phyloP scores from a whole-genome alignment of 2,329 filamentous ascomycete species.

The Apiospora sp. region DNA sequence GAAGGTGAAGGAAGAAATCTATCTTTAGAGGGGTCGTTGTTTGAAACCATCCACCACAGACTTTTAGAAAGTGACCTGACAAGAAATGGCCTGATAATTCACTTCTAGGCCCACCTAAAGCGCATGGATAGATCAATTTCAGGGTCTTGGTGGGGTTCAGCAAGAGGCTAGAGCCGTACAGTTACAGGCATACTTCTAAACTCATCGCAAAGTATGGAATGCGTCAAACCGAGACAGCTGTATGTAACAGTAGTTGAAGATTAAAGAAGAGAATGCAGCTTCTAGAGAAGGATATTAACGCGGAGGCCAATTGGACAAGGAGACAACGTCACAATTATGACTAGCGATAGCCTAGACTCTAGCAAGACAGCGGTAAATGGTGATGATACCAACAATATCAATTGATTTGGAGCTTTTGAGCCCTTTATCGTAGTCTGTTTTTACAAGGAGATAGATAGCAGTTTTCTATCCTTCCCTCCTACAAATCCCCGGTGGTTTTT shows the following conservation, averaged over 20 bases:
- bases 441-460: not conserved
- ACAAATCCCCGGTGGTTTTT: not conserved
- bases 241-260: too few species aligned
- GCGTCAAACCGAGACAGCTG: too few species aligned
- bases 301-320: not conserved
- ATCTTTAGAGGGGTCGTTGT: conserved; percentile 2
- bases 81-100: conserved; percentile 25
- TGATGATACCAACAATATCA: not conserved
- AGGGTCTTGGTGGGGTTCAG: not conserved
- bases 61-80: conserved; percentile 19
- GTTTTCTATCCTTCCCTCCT: not conserved
- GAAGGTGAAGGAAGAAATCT: not conserved
- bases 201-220: too few species aligned
- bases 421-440: not conserved
- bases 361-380: not conserved
- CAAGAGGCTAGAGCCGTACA: too few species aligned
- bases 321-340: too few species aligned
- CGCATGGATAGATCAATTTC: not conserved
- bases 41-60: conserved; percentile 6
- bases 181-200: too few species aligned
- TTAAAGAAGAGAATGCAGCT: too few species aligned
- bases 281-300: too few species aligned
- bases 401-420: not conserved
- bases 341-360: not conserved
- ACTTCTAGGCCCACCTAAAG: conserved; percentile 16